Conservation (phyloP, 2,329 filamentous ascomycete species). For the Rasamsonia emersonii region DNA sequence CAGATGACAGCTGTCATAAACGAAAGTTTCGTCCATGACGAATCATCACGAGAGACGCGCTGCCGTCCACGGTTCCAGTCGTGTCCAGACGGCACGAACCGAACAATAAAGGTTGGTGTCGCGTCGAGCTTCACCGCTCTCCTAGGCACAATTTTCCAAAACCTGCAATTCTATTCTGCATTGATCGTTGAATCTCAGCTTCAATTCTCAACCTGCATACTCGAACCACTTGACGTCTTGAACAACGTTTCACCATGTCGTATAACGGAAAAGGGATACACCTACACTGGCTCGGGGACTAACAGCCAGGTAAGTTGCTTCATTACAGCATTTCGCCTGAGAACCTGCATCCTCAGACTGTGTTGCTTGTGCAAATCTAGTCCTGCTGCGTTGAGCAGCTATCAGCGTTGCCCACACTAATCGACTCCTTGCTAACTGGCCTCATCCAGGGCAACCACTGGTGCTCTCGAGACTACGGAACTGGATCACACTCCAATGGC, state of each 20-base stretch:
- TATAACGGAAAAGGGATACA: conserved; percentile 24
- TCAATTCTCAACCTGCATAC: no score
- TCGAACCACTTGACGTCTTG: no score
- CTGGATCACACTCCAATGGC: conserved; percentile 49
- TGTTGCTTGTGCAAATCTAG: not conserved
- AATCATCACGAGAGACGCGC: no score
- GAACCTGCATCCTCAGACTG: not conserved
- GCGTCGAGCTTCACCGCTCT: no score
- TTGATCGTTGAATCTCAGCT: no score
- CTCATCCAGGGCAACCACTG: conserved; percentile 56
- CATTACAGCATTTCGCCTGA: not conserved
- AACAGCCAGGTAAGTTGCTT: conserved; percentile 49
- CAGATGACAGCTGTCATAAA: no score
- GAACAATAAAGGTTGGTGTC: no score
- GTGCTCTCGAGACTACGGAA: conserved; percentile 56
- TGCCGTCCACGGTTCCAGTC: no score
- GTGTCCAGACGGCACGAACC: no score
- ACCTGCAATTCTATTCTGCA: no score
- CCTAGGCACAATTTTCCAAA: no score
- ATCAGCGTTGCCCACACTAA: conserved; percentile 1
- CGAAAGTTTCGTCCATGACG: no score
- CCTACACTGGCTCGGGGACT: conserved; percentile 43
- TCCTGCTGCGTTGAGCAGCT: not conserved
- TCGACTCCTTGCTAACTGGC: not conserved
- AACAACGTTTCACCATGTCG: conserved; percentile 6